Conservation (phyloP, 2,329 filamentous ascomycete genomes). For the Phaeosphaeriaceae sp. region DNA sequence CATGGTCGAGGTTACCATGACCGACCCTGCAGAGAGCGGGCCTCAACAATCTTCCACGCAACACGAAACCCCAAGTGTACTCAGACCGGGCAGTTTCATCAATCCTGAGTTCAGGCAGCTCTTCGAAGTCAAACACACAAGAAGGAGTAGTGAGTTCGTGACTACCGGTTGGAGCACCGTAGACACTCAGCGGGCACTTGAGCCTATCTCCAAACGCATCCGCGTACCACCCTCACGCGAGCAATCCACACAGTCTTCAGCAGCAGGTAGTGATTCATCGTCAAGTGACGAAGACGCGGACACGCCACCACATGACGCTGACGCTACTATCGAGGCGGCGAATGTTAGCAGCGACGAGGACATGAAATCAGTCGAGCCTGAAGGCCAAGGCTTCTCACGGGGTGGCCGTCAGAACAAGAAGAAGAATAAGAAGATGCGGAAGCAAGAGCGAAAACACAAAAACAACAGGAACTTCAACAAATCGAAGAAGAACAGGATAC, state of each 20-base stretch:
- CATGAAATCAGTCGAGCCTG: conserved; percentile 38
- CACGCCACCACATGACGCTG: conserved; percentile 29
- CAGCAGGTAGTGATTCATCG: conserved; percentile 30
- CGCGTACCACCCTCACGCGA: conserved; percentile 39
- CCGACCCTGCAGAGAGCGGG: conserved; percentile 59
- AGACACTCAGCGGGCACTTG: conserved; percentile 65
- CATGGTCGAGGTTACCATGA: conserved; percentile 89
- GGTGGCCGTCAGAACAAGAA: conserved; percentile 42
- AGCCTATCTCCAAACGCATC: conserved; percentile 60
- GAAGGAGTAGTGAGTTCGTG: conserved; percentile 61
- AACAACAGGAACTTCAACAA: conserved; percentile 47
- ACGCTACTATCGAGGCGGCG: conserved; percentile 37
- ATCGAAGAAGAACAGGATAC: conserved; percentile 38
- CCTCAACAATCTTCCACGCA: conserved; percentile 21
- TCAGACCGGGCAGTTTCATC: conserved; percentile 64
- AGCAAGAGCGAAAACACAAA: conserved; percentile 35
- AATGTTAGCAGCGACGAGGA: conserved; percentile 48
- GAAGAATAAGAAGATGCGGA: conserved; percentile 42
- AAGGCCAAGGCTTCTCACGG: conserved; percentile 22
- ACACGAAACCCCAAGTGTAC: conserved; percentile 51
- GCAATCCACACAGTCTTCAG: conserved; percentile 43
- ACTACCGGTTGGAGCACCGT: conserved; percentile 74
- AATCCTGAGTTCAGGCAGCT: conserved; percentile 67
- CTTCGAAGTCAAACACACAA: conserved; percentile 77
- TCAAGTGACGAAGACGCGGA: conserved; percentile 47